These are phyloP conservation scores for Acaromyces ingoldii DNA, from an alignment of 1,284 basidiomycete species.

Conservation along the genomic window DNA sequence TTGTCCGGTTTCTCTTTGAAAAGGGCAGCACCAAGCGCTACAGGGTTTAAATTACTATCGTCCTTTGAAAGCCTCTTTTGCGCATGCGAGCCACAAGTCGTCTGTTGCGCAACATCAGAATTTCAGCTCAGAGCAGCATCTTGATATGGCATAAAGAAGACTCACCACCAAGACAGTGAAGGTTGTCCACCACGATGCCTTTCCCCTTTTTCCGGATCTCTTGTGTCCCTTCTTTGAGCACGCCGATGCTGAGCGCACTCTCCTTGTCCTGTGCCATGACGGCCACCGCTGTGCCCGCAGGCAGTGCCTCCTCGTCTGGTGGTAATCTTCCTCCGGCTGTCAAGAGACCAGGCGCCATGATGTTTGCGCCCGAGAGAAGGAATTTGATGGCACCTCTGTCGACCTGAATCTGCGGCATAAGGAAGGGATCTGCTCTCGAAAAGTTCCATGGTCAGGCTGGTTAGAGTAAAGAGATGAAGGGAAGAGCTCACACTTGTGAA, in stretches of 20 bases:
- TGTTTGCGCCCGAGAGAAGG: constrained; percentile 66
- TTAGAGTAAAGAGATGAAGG: not conserved
- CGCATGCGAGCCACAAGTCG: constrained; percentile 32
- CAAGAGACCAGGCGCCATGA: constrained; percentile 74
- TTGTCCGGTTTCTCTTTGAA: constrained; percentile 44
- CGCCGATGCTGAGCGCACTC: constrained; percentile 79
- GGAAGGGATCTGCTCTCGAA: constrained; percentile 61
- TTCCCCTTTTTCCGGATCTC: constrained; percentile 87
- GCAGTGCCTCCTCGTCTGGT: constrained; percentile 61
- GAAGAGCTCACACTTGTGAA: not conserved
- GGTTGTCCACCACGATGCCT: constrained; percentile 81
- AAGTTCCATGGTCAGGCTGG: not conserved
- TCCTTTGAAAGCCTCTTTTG: constrained; percentile 19
- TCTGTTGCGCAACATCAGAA: constrained; percentile 14
- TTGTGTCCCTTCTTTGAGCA: constrained; percentile 75
- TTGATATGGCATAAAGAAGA: constrained; percentile 1
- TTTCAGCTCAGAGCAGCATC: not conserved
- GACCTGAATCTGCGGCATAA: constrained; percentile 81
- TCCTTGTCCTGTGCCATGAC: constrained; percentile 96
- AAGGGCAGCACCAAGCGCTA: constrained; percentile 41
- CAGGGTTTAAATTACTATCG: constrained; percentile 33
- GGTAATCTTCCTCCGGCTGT: constrained; percentile 86
- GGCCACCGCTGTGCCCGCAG: constrained; percentile 70
- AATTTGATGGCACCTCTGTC: constrained; percentile 98
- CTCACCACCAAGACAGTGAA: constrained; percentile 82